Evolutionary conservation across 176 grass and related monocot genomes (phyloP).

Genomic region (Pontederia crassipes): DNA sequence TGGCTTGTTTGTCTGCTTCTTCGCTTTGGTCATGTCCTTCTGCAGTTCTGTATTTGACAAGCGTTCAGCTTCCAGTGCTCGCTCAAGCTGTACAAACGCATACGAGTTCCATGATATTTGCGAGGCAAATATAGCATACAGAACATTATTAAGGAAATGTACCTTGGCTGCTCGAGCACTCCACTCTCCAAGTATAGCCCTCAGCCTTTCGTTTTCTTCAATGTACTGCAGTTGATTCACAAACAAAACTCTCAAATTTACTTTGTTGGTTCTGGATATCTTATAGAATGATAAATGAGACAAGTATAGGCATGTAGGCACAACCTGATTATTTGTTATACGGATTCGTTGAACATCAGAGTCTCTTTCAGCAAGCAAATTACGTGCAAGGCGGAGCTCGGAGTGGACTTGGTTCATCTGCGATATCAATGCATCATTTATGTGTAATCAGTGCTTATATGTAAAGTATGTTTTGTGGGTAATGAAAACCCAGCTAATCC

Average conservation of each 20-base stretch:
- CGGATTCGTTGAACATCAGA: slow-evolving; percentile 68
- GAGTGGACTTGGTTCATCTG: slow-evolving; percentile 98
- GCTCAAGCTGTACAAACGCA: slow-evolving; percentile 51
- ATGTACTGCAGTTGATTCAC: slow-evolving; percentile 47
- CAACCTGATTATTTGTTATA: slow-evolving; percentile 73
- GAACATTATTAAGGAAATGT: neutral
- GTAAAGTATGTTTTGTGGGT: too few relatives aligned
- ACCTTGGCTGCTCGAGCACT: slow-evolving; percentile 95
- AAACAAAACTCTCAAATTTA: neutral
- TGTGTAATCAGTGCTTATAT: neutral
- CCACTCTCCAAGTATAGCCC: slow-evolving; percentile 97
- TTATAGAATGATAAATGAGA: neutral
- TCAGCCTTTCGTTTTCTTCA: slow-evolving; percentile 96
- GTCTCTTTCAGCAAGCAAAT: slow-evolving; percentile 77
- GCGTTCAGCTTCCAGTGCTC: slow-evolving; percentile 76
- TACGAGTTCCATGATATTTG: neutral
- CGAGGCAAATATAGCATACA: neutral
- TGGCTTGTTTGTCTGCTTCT: neutral
- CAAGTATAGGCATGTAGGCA: neutral
- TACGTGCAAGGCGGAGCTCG: slow-evolving; percentile 73
- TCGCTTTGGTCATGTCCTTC: slow-evolving; percentile 37
- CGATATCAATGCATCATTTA: slow-evolving; percentile 7
- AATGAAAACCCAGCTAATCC: too few relatives aligned
- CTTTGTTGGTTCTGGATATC: neutral
- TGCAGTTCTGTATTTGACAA: slow-evolving; percentile 49